A percentile compares a stretch with the other conserved stretches of the same genome.
Conservation (phyloP, 2,329 filamentous ascomycete genomes). For the Chalara sp. region DNA sequence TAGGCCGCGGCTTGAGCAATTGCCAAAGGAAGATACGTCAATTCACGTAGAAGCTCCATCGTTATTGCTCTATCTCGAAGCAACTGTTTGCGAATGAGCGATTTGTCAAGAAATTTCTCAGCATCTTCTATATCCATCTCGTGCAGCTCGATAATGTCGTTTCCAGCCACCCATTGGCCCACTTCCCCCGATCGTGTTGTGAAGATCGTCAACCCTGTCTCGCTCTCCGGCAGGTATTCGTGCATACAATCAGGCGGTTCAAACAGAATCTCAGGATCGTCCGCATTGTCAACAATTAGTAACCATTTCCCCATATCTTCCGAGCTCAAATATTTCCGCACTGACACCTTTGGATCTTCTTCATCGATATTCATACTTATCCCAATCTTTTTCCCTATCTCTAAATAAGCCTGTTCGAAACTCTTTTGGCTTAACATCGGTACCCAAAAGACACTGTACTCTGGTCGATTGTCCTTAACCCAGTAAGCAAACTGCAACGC, state of each 20-base stretch:
- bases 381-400: conserved; percentile 27
- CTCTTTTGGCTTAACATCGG: conserved; percentile 31
- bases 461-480: conserved; percentile 26
- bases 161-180: conserved; percentile 21
- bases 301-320: conserved; percentile 28
- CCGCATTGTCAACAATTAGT: conserved; percentile 33
- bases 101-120: conserved; percentile 14
- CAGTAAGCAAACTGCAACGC: conserved; percentile 29
- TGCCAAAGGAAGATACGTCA: neutral
- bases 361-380: neutral
- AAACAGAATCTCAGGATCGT: conserved; percentile 12
- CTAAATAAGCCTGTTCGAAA: conserved; percentile 16
- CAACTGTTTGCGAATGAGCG: neutral
- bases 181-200: conserved; percentile 31
- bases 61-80: conserved; percentile 4
- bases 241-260: conserved; percentile 6
- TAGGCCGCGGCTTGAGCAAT: neutral
- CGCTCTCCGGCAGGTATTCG: conserved; percentile 11
- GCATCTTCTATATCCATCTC: conserved; percentile 26
- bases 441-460: conserved; percentile 36
- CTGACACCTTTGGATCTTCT: conserved; percentile 6
- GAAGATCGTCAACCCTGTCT: conserved; percentile 27
- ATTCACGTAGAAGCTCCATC: conserved; percentile 4
- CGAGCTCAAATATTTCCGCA: conserved; percentile 2
- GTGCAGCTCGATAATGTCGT: conserved; percentile 21